Evolutionary conservation across 116 monocot species (phyloP), one percentile per base, ranked within the genome.

Genomic region (Papilionanthe hybrid): DNA sequence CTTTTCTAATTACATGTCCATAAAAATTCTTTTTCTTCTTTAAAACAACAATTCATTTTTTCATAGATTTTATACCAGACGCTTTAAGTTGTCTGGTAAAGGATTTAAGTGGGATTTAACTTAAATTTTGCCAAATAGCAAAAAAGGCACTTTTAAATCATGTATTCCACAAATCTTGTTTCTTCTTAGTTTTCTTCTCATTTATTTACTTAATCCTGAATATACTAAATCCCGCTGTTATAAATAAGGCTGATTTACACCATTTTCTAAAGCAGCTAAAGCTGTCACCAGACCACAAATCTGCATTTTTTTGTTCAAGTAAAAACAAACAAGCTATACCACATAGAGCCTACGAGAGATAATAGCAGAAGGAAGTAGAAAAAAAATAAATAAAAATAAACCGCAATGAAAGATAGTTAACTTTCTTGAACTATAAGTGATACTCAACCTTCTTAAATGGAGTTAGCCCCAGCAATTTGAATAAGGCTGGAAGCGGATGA

Each of bases 401-500:
- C 1, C 44, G 44, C 17, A 32, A 41, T 6, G 19, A 41, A 27
- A 44, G 37, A 71, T 7, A 73, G 73, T 44, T 9, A 44, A 43
- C n/a, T 44, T 5, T 7, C 71, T 18, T 71, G 0, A 76, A 83
- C 78, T 77, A 66, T 42, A 45, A 28, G 47, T 49, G 27, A 11
- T 3, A 75, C 15, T 75, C 44, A 11, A 92, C 97, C 87, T 94
- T 94, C 75, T 81, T 91, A 63, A 94, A 92, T 44, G 97, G 94
- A 50, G 84, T 79, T 10, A 93, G 87, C 0, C 93, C 94, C 10
- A 94, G 84, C 72, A 98, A 85, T 85, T 80, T 87, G 67, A 94
- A 98, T 75, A 98, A 81, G 1, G 81, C 73, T 30, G 88, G 90
- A 55, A 98, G 83, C 41, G 97, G 94, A 82, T 92, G 91, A 71